A percentile compares a stretch with the other conserved stretches of the same genome.
Evolutionary conservation across 164 flowering plant genomes (phyloP).

Genomic region (Echeveria elegans): DNA sequence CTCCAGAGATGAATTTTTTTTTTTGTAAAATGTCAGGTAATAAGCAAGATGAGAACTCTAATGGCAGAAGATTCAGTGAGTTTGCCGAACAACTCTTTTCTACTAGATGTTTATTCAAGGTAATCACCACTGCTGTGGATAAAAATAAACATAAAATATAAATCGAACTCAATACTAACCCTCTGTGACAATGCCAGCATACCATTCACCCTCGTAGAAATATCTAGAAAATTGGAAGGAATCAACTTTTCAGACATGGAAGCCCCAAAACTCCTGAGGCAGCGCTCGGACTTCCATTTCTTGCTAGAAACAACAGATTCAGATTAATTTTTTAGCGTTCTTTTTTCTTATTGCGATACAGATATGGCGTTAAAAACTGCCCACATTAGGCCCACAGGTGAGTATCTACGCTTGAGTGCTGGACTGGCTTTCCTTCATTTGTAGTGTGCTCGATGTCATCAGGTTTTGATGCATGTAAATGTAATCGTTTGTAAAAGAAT

Average conservation of each 20-base stretch:
- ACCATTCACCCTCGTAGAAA: constrained; percentile 90
- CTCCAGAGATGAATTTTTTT: background rate
- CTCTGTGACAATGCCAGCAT: constrained; percentile 52
- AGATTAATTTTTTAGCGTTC: background rate
- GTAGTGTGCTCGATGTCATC: too few species aligned
- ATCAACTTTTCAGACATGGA: constrained; percentile 69
- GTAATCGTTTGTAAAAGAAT: too few species aligned
- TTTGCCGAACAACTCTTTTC: constrained; percentile 83
- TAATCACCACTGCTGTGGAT: constrained; percentile 16
- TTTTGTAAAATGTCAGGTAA: constrained; percentile 42
- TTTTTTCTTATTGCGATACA: background rate
- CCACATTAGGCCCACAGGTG: too few species aligned
- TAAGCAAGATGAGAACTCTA: constrained; percentile 77
- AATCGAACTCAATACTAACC: background rate
- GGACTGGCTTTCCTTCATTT: too few species aligned
- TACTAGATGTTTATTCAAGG: constrained; percentile 92
- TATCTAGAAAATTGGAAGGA: constrained; percentile 74
- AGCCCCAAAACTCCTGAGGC: constrained; percentile 83
- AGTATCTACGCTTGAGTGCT: too few species aligned
- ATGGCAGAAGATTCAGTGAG: constrained; percentile 90
- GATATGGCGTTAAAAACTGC: background rate
- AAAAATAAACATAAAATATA: background rate
- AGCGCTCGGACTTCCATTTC: constrained; percentile 83
- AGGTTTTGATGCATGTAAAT: too few species aligned
- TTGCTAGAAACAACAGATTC: constrained; percentile 21